Percentiles rank a stretch among this genome's conserved stretches.
Evolutionary conservation across 495 filamentous ascomycete species (phyloP).

Genomic region (Lasiosphaeriaceae sp.): DNA sequence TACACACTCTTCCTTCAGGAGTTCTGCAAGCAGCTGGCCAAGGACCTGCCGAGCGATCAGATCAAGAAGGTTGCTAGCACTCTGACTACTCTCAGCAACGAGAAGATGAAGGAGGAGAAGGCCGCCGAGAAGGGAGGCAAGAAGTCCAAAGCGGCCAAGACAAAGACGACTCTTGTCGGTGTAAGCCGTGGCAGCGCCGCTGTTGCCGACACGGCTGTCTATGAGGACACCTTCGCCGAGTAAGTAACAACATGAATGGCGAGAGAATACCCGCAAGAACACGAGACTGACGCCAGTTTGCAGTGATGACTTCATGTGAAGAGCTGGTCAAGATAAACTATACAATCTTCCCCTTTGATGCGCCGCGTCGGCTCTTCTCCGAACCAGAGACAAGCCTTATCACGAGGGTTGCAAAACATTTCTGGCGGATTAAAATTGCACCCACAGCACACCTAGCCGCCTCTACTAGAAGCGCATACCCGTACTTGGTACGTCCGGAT

Average conservation of each 20-base stretch:
- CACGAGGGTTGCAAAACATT: not conserved
- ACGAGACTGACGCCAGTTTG: slow-evolving; percentile 16
- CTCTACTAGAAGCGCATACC: not conserved
- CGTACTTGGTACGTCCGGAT: not conserved
- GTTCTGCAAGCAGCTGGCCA: slow-evolving; percentile 79
- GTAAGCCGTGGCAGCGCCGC: slow-evolving; percentile 52
- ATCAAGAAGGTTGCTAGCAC: slow-evolving; percentile 91
- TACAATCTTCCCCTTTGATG: slow-evolving; percentile 3
- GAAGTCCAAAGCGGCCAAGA: slow-evolving; percentile 94
- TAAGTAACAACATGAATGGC: slow-evolving; percentile 42
- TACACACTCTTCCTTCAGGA: slow-evolving; percentile 88
- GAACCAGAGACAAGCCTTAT: not conserved
- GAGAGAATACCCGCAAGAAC: not conserved
- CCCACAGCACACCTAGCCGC: too few species aligned
- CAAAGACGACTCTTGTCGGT: slow-evolving; percentile 77
- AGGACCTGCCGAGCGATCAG: slow-evolving; percentile 83
- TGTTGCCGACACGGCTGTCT: slow-evolving; percentile 64
- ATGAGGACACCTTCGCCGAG: slow-evolving; percentile 74
- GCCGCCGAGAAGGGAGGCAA: slow-evolving; percentile 88
- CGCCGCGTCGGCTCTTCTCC: slow-evolving; percentile 1
- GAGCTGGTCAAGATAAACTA: not conserved
- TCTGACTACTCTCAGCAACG: slow-evolving; percentile 82
- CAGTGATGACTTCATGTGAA: slow-evolving; percentile 54
- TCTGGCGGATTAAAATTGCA: too few species aligned
- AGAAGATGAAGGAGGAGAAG: slow-evolving; percentile 99